Conservation (phyloP, 2,329 filamentous ascomycete genomes). For the Orbilia ellipsospora region DNA sequence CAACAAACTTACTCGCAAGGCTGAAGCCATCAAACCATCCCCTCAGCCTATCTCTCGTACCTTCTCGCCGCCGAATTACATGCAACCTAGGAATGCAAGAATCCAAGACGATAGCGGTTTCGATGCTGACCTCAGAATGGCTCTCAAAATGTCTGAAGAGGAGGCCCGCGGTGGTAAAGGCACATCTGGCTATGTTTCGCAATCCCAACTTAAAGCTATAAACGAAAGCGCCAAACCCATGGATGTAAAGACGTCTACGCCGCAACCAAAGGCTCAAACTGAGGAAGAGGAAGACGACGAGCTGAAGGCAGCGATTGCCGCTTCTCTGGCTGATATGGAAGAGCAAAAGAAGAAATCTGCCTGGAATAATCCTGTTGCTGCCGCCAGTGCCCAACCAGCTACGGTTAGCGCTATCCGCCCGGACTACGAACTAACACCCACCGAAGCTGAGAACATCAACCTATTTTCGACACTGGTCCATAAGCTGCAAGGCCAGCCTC, state of each 20-base stretch:
- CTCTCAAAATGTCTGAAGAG: slow-evolving; percentile 95
- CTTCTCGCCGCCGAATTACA: slow-evolving; percentile 68
- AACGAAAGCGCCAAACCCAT: slow-evolving; percentile 59
- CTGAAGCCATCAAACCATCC: slow-evolving; percentile 52
- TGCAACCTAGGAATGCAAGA: slow-evolving; percentile 90
- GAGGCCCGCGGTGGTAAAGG: slow-evolving; percentile 79
- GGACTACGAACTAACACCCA: slow-evolving; percentile 90
- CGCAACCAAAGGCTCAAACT: slow-evolving; percentile 62
- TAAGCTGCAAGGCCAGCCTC: slow-evolving; percentile 91
- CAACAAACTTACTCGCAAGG: slow-evolving; percentile 65
- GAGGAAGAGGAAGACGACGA: slow-evolving; percentile 92
- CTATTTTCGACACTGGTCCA: slow-evolving; percentile 94
- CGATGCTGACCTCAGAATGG: slow-evolving; percentile 92
- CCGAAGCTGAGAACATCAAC: slow-evolving; percentile 98
- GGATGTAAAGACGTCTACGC: slow-evolving; percentile 61
- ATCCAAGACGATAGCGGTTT: slow-evolving; percentile 81
- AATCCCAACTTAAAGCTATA: slow-evolving; percentile 66
- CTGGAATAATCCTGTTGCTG: slow-evolving; percentile 68
- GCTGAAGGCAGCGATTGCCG: slow-evolving; percentile 92
- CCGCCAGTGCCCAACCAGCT: slow-evolving; percentile 65
- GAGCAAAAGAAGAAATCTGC: slow-evolving; percentile 94
- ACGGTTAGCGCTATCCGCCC: slow-evolving; percentile 55
- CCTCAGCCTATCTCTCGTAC: slow-evolving; percentile 64
- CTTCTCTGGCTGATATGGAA: slow-evolving; percentile 95
- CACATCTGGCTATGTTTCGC: slow-evolving; percentile 77